These are phyloP conservation scores for Candida gorgasii DNA, from an alignment of 805 yeast species.

Conservation along the genomic window DNA sequence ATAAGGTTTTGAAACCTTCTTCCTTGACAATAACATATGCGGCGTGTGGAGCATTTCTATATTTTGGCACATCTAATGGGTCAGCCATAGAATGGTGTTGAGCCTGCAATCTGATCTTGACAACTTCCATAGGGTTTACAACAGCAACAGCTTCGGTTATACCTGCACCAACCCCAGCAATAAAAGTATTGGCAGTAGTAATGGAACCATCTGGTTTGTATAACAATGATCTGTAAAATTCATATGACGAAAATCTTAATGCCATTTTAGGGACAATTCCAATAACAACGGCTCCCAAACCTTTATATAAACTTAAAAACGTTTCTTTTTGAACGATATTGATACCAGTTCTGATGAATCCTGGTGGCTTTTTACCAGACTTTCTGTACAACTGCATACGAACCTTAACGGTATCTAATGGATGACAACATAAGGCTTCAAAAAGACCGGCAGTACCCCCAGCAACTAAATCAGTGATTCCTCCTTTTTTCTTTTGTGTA, in stretches of 20 bases:
- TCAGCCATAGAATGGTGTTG: conserved; percentile 89
- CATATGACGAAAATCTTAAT: conserved; percentile 91
- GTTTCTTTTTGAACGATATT: conserved; percentile 79
- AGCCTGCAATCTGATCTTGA: conserved; percentile 93
- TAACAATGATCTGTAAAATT: conserved; percentile 74
- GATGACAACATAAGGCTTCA: conserved; percentile 97
- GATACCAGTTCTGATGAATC: conserved; percentile 80
- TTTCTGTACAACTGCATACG: conserved; percentile 90
- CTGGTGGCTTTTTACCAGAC: conserved; percentile 76
- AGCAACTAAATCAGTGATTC: conserved; percentile 71
- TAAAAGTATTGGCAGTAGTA: conserved; percentile 71
- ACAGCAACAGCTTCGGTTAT: conserved; percentile 91
- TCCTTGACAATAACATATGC: conserved; percentile 79
- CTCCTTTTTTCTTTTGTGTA: conserved; percentile 34
- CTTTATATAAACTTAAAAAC: conserved; percentile 85
- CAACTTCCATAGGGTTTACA: conserved; percentile 97
- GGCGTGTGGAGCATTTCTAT: conserved; percentile 91
- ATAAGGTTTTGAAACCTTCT: conserved; percentile 86
- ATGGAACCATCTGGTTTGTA: conserved; percentile 65
- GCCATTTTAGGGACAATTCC: conserved; percentile 99
- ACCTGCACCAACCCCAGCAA: conserved; percentile 98
- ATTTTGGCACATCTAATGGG: conserved; percentile 78
- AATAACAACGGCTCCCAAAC: conserved; percentile 94
- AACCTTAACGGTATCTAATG: conserved; percentile 96
- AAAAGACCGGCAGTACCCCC: conserved; percentile 98